Percentiles rank a stretch among this genome's conserved stretches.
Conservation (phyloP, 1,284 basidiomycete species). For the Moniliella sp. region DNA sequence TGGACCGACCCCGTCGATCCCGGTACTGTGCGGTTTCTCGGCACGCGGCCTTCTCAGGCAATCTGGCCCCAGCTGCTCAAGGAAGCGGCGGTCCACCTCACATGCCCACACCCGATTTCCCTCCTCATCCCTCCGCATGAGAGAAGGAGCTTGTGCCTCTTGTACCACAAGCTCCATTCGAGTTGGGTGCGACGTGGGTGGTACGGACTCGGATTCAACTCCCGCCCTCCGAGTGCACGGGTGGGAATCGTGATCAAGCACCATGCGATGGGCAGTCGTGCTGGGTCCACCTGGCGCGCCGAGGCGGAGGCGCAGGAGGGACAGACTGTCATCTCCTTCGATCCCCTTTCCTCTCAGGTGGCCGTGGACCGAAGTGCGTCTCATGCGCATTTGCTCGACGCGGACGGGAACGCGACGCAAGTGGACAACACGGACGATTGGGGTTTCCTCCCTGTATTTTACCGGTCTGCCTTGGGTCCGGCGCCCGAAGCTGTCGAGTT, state of each 20-base stretch:
- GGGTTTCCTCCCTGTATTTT: neutral
- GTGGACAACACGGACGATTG: constrained; percentile 2
- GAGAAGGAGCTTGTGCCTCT: too few species aligned
- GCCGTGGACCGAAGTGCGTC: constrained; percentile 8
- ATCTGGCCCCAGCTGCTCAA: constrained; percentile 4
- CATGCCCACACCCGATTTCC: constrained; percentile 1
- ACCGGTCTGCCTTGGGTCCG: neutral
- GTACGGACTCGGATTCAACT: too few species aligned
- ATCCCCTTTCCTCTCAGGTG: constrained; percentile 4
- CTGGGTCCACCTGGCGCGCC: too few species aligned
- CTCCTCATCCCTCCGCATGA: too few species aligned
- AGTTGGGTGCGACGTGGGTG: too few species aligned
- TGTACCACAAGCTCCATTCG: too few species aligned
- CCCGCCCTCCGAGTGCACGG: too few species aligned
- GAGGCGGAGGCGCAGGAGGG: constrained; percentile 1
- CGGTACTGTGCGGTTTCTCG: constrained; percentile 2
- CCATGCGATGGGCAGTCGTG: too few species aligned
- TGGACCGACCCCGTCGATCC: neutral
- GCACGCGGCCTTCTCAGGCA: constrained; percentile 9
- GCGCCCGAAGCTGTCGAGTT: constrained; percentile 5
- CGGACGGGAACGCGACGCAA: constrained; percentile 5
- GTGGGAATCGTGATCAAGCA: too few species aligned
- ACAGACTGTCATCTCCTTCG: constrained; percentile 7
- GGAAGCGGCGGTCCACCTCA: constrained; percentile 1
- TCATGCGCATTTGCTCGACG: too few species aligned